Evolutionary conservation across 2,329 filamentous ascomycete species (phyloP), one percentile per base, ranked within the genome.

Genomic region (Colletotrichum salicis): DNA sequence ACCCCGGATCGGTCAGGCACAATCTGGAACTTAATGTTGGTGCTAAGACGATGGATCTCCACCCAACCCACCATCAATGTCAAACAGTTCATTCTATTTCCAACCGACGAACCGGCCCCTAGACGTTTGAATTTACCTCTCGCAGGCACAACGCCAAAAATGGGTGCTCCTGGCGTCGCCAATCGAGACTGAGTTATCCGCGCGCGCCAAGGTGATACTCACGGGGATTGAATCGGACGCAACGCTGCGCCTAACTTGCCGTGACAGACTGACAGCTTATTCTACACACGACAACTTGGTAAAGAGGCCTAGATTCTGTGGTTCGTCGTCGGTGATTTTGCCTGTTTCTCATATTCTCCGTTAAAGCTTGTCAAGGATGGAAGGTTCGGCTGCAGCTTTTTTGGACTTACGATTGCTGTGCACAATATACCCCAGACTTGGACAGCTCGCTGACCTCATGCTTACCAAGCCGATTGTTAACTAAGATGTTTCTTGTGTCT

Each of bases 21-120:
- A 62, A 54, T 22, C 24, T 62, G 69, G 64, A 63, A 59, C 69
- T 71, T 71, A 68, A 63, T 33, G 54, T 63, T 15, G 24, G 33
- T 41, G 29, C 41, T 68, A 71, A 68, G 69, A n/a, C 58, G 19
- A 58, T 54, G 52, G 22, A 7, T 11, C n/a, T 45, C 41, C 64
- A 22, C 22, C 31, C 48, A 33, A 45, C 31, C 58, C 35, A 27
- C 24, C 33, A 54, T 71, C 24, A 68, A 71, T 19, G 48, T 54
- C 69, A 63, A 62, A 71, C 69, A 22, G 13, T 35, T 10, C 15
- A 52, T 68, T 68, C 58, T 71, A 71, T 64, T 64, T 37, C 58
- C 35, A 63, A 68, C 64, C 24, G 22, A 10, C 45, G 1, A 51
- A 29, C 33, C 35, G 55, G 62, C 35, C 24, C 5, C 19, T 15